Percentiles rank a stretch among this genome's conserved stretches.
phyloP scores from a whole-genome alignment of 2,329 filamentous ascomycete species.

The Aspergillus arachidicola region DNA sequence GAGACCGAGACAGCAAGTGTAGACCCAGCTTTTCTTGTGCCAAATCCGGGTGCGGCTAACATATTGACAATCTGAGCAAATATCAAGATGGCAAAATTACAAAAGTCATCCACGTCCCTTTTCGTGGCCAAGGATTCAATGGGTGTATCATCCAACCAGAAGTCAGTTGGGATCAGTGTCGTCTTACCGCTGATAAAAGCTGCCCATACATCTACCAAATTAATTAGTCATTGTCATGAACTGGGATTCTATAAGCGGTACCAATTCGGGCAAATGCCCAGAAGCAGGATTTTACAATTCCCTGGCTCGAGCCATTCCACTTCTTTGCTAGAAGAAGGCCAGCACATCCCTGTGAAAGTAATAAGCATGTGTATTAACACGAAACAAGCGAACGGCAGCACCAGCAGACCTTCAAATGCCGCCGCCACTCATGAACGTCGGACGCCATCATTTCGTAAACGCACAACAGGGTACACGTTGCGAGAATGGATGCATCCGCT shows the following conservation, averaged over 20 bases:
- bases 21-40: neutral
- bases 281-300: slow-evolving; percentile 21
- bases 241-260: neutral
- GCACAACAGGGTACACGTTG: slow-evolving; percentile 20
- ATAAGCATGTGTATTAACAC: neutral
- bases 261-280: slow-evolving; percentile 24
- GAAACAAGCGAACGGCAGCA: neutral
- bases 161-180: neutral
- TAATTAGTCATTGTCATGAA: neutral
- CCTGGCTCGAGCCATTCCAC: slow-evolving; percentile 18
- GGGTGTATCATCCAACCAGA: neutral
- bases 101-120: neutral
- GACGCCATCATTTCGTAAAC: slow-evolving; percentile 24
- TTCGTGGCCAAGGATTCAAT: neutral
- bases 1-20: neutral
- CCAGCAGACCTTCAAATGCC: slow-evolving; percentile 15
- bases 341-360: slow-evolving; percentile 14
- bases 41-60: neutral
- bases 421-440: slow-evolving; percentile 17
- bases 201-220: neutral
- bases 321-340: slow-evolving; percentile 10
- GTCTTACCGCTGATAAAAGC: neutral
- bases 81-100: neutral
- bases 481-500: slow-evolving; percentile 12
- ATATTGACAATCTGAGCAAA: neutral